Evolutionary conservation across 495 filamentous ascomycete genomes (phyloP).

Genomic region (Entonaema liquescens): DNA sequence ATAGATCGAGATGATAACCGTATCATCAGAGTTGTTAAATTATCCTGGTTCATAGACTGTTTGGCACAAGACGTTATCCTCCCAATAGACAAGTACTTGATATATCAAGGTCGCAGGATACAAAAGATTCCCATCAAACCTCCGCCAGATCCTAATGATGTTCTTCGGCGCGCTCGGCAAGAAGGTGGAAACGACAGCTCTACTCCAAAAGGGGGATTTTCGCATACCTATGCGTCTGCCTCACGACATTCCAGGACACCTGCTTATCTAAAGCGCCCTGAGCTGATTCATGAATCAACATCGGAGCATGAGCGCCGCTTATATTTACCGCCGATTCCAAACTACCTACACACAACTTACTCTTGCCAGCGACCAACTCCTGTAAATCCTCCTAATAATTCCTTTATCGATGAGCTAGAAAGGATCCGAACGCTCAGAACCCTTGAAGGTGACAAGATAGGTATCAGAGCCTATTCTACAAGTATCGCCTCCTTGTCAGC

Average conservation of each 20-base stretch:
- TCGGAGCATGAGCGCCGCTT: conserved; percentile 69
- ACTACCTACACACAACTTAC: conserved; percentile 76
- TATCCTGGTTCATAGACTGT: conserved; percentile 78
- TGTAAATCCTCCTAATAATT: conserved; percentile 71
- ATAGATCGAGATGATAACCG: conserved; percentile 35
- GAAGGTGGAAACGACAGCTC: conserved; percentile 37
- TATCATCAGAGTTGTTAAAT: conserved; percentile 72
- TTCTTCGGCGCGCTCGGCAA: conserved; percentile 47
- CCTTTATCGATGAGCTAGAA: conserved; percentile 77
- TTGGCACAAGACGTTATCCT: conserved; percentile 61
- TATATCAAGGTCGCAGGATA: conserved; percentile 68
- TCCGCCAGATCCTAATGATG: conserved; percentile 31
- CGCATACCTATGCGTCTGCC: background rate
- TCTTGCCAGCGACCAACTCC: conserved; percentile 85
- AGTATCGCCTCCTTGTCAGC: conserved; percentile 84
- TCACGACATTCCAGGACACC: conserved; percentile 27
- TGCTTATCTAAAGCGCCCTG: conserved; percentile 49
- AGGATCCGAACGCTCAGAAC: conserved; percentile 76
- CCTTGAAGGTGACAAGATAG: conserved; percentile 77
- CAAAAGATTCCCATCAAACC: conserved; percentile 26
- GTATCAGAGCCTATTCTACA: conserved; percentile 86
- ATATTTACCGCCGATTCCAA: conserved; percentile 66
- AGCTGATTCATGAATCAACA: conserved; percentile 71
- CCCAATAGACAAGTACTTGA: conserved; percentile 66
- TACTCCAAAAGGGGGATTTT: background rate